These are phyloP conservation scores for Juglanconis sp. DNA, from an alignment of 2,329 filamentous ascomycete species.

Conservation along the genomic window DNA sequence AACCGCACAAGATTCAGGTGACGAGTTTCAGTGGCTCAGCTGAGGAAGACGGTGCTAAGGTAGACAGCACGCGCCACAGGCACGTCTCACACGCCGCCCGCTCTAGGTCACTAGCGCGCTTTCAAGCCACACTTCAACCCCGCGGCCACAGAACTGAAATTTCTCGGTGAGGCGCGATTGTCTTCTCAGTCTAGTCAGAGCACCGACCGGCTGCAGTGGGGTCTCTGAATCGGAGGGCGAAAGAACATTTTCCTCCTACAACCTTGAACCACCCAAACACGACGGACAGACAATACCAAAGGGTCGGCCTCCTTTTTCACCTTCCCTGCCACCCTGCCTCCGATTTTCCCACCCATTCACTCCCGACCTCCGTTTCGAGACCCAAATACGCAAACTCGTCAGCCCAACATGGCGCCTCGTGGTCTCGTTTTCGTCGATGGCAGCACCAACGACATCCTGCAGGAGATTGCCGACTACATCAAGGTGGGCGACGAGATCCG, in stretches of 20 bases:
- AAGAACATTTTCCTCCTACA: conserved; percentile 17
- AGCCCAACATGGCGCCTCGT: conserved; percentile 43
- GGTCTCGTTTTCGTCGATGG: conserved; percentile 80
- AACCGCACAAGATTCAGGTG: no score
- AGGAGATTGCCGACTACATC: conserved; percentile 93
- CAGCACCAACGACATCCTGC: conserved; percentile 84
- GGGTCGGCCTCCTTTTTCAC: conserved; percentile 16
- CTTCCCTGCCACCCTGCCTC: not conserved
- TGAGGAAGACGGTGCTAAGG: no score
- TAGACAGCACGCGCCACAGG: conserved; percentile 5
- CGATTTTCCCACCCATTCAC: conserved; percentile 5
- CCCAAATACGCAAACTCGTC: conserved; percentile 4
- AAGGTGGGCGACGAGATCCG: conserved; percentile 77
- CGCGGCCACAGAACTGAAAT: conserved; percentile 17
- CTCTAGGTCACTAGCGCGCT: conserved; percentile 1
- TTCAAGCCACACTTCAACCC: conserved; percentile 12
- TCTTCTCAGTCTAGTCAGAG: not conserved
- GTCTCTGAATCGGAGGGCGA: conserved; percentile 10
- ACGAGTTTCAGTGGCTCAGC: no score
- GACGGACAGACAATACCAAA: conserved; percentile 11
- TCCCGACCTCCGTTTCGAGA: not conserved
- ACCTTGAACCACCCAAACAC: conserved; percentile 3
- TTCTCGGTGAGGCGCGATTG: conserved; percentile 8
- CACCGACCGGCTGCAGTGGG: conserved; percentile 13
- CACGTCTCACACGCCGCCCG: not conserved